Conservation (phyloP, 2,329 filamentous ascomycete genomes). For the Aspergillus novofumigatus region DNA sequence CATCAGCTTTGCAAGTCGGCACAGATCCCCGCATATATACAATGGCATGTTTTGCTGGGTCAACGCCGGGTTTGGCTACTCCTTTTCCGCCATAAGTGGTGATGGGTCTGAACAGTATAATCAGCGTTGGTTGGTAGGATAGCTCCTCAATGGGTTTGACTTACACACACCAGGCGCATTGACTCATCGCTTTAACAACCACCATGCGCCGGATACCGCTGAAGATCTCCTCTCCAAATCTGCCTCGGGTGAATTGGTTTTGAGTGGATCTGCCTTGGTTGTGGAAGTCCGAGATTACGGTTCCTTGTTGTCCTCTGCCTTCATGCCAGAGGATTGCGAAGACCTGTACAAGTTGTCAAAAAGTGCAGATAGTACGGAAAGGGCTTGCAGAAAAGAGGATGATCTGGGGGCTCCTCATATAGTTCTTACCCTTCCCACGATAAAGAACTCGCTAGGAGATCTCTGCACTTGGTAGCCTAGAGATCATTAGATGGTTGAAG, state of each 20-base stretch:
- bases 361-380: background rate
- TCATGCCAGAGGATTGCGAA: conserved; percentile 32
- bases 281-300: conserved; percentile 5
- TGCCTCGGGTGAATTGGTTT: conserved; percentile 9
- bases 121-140: background rate
- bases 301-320: conserved; percentile 17
- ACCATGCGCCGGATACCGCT: conserved; percentile 32
- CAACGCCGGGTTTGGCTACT: conserved; percentile 33
- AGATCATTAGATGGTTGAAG: background rate
- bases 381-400: background rate
- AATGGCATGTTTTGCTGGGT: conserved; percentile 34
- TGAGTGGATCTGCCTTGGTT: conserved; percentile 11
- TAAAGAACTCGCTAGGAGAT: background rate
- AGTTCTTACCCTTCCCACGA: background rate
- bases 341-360: conserved; percentile 13
- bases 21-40: conserved; percentile 28
- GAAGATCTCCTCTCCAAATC: conserved; percentile 22
- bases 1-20: conserved; percentile 15
- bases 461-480: background rate
- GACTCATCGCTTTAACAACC: conserved; percentile 26
- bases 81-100: conserved; percentile 38
- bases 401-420: background rate
- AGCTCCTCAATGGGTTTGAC: conserved; percentile 1
- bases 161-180: conserved; percentile 34
- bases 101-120: conserved; percentile 29